A percentile compares a stretch with the other conserved stretches of the same genome.
phyloP scores from a whole-genome alignment of 306 rosid species.

The Urtica urens region DNA sequence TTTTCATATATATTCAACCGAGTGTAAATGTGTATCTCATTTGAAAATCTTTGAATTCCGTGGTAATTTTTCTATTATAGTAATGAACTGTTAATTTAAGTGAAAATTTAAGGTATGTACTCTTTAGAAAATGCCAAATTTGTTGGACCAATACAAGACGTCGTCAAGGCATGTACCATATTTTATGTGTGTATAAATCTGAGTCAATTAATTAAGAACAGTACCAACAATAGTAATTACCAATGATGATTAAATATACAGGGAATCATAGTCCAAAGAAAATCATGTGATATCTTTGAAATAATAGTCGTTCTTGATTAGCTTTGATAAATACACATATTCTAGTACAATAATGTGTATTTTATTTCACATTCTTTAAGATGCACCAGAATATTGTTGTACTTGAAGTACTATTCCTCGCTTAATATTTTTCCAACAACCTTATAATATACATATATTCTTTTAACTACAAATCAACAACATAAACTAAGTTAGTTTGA shows the following conservation, averaged over 20 bases:
- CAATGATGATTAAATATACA: neutral
- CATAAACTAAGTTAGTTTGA: neutral
- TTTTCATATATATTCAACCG: too few relatives aligned
- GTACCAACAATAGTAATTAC: neutral
- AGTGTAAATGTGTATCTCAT: too few relatives aligned
- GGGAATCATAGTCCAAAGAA: neutral
- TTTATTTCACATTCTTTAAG: neutral
- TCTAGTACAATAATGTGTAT: neutral
- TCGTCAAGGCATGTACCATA: neutral
- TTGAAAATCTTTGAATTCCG: too few relatives aligned
- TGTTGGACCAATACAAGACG: conserved; percentile 2
- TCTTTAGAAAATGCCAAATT: conserved; percentile 3
- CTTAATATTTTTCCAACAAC: neutral
- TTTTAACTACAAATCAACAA: too few relatives aligned
- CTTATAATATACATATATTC: too few relatives aligned
- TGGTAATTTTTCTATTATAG: too few relatives aligned
- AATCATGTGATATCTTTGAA: conserved; percentile 10
- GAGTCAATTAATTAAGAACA: neutral
- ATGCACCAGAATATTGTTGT: neutral
- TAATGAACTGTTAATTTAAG: too few relatives aligned
- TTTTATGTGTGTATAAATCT: neutral
- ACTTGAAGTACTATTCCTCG: neutral
- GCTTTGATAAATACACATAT: neutral
- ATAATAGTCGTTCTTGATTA: neutral
- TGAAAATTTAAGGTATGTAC: conserved; percentile 2